A percentile compares a stretch with the other conserved stretches of the same genome.
Evolutionary conservation across 78 protist species (phyloP).

Genomic region (Capsaspora owczarzaki): DNA sequence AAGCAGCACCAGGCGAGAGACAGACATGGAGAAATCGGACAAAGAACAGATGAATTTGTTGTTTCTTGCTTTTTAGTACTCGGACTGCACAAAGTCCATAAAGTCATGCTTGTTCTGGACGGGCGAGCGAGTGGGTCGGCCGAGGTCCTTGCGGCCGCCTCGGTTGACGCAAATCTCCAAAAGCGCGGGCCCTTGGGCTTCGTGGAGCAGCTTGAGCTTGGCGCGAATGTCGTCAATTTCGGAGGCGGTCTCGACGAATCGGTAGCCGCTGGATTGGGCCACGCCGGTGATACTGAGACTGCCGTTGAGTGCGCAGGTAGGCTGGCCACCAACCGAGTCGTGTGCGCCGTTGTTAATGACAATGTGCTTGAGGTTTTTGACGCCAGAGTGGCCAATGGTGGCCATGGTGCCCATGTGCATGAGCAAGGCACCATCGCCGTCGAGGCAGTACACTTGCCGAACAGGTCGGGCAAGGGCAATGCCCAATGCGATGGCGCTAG

Average conservation of each 20-base stretch:
- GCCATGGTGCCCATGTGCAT: constrained; percentile 59
- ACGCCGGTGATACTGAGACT: background rate
- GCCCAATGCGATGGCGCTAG: constrained; percentile 38
- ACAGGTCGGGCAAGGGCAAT: constrained; percentile 28
- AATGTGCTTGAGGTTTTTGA: constrained; percentile 35
- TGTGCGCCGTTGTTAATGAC: constrained; percentile 61
- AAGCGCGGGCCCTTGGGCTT: constrained; percentile 24
- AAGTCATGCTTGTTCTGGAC: constrained; percentile 40
- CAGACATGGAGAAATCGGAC: no score
- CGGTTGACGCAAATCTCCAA: constrained; percentile 30
- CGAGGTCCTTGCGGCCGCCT: constrained; percentile 44
- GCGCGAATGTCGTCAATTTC: background rate
- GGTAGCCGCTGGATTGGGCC: constrained; percentile 45
- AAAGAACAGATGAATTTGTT: no score
- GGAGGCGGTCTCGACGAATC: background rate
- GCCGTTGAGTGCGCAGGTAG: constrained; percentile 10
- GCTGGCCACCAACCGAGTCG: constrained; percentile 55
- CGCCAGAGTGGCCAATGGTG: constrained; percentile 11
- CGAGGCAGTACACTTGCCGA: constrained; percentile 35
- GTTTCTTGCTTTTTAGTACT: background rate
- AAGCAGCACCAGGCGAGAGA: no score
- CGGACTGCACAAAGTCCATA: constrained; percentile 12
- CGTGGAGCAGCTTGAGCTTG: background rate
- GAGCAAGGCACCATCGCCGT: constrained; percentile 53
- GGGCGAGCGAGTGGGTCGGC: constrained; percentile 51